phyloP scores from a whole-genome alignment of 1,284 basidiomycete genomes.

The Rhodotorula sp. region DNA sequence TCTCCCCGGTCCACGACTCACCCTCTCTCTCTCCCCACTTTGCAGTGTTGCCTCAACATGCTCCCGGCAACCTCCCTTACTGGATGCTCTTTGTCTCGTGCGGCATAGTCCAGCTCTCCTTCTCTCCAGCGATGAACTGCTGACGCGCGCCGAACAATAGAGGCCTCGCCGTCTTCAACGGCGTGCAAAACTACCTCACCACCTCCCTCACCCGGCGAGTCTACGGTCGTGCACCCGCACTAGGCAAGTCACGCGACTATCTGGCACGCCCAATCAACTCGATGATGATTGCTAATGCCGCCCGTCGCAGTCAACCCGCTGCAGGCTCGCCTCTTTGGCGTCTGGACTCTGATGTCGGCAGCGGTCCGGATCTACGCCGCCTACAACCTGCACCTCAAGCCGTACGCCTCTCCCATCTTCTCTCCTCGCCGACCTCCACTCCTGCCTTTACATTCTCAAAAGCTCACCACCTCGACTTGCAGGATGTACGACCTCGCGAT shows the following conservation, averaged over 20 bases:
- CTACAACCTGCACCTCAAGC: conserved; percentile 75
- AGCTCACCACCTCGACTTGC: no score
- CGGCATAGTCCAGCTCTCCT: background rate
- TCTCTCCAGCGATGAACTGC: no score
- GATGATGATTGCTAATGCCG: no score
- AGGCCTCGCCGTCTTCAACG: conserved; percentile 75
- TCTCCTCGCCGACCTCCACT: no score
- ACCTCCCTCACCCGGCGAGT: conserved; percentile 72
- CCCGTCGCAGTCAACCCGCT: conserved; percentile 68
- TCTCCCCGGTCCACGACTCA: no score
- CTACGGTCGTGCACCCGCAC: conserved; percentile 62
- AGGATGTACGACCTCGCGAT: conserved; percentile 89
- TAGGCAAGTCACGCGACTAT: conserved; percentile 46
- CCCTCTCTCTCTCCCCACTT: conserved; percentile 1
- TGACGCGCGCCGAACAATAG: conserved; percentile 8
- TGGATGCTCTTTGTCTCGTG: conserved; percentile 79
- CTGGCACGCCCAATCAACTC: background rate
- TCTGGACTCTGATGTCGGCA: conserved; percentile 82
- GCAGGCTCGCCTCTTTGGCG: conserved; percentile 79
- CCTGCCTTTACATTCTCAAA: no score
- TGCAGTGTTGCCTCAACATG: conserved; percentile 5
- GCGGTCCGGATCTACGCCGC: conserved; percentile 78
- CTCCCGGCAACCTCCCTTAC: conserved; percentile 59
- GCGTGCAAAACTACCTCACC: conserved; percentile 74
- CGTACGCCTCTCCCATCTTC: conserved; percentile 55